phyloP scores from a whole-genome alignment of 306 rosid genomes.

The Biancaea sappan region DNA sequence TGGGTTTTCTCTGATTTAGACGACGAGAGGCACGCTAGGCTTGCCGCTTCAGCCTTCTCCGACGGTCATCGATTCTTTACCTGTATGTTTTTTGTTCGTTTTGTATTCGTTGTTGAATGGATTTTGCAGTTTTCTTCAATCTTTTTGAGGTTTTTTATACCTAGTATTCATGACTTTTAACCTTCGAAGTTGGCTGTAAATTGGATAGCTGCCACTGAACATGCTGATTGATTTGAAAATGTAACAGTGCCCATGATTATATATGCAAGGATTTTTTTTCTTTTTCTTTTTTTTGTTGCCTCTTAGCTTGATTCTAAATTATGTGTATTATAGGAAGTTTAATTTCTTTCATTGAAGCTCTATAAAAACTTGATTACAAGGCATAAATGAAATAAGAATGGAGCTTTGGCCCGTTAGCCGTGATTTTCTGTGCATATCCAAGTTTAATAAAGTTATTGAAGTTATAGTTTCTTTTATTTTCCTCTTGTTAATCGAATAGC shows the following conservation, averaged over 20 bases:
- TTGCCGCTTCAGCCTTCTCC: constrained; percentile 43
- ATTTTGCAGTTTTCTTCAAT: constrained; percentile 11
- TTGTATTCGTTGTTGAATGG: not conserved
- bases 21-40: constrained; percentile 28
- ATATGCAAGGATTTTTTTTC: not conserved
- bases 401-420: constrained; percentile 1
- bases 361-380: constrained; percentile 18
- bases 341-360: not conserved
- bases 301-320: not conserved
- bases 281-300: constrained; percentile 22
- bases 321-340: not conserved
- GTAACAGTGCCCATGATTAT: not conserved
- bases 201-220: constrained; percentile 18
- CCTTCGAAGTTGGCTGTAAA: constrained; percentile 15
- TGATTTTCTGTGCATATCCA: constrained; percentile 12
- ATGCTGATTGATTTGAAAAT: constrained; percentile 28
- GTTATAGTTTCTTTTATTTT: not conserved
- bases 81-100: constrained; percentile 51
- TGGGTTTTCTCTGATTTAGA: constrained; percentile 70
- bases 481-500: not conserved
- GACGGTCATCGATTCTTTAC: constrained; percentile 47
- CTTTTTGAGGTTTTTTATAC: constrained; percentile 11
- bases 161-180: not conserved
- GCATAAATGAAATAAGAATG: constrained; percentile 10
- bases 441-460: constrained; percentile 14